Evolutionary conservation across 768 basidiomycete species (phyloP).

Genomic region (Cyathus striatus): DNA sequence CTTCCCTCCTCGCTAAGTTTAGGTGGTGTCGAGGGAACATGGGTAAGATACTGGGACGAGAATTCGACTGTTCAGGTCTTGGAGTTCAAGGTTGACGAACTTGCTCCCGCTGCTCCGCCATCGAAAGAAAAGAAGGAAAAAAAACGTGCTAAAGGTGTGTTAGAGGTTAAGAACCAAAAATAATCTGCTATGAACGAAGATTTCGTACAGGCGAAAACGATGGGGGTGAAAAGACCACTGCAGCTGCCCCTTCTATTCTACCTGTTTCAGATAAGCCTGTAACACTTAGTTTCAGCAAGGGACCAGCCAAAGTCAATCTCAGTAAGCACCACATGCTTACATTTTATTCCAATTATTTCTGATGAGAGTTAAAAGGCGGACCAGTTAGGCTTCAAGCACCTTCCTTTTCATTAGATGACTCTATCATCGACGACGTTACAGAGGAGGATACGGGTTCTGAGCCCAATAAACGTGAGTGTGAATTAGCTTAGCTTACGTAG

Average conservation of each 20-base stretch:
- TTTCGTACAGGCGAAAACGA: conserved; percentile 25
- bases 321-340: no score
- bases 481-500: no score
- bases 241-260: conserved; percentile 56
- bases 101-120: conserved; percentile 29
- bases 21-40: conserved; percentile 67
- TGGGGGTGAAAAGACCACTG: conserved; percentile 19
- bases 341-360: not conserved
- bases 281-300: conserved; percentile 68
- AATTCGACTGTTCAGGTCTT: conserved; percentile 68
- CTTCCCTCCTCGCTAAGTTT: conserved; percentile 60
- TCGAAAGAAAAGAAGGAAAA: conserved; percentile 52
- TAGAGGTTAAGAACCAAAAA: no score
- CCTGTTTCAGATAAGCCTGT: conserved; percentile 80
- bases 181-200: not conserved
- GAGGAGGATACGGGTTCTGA: conserved; percentile 39
- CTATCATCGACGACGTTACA: conserved; percentile 34
- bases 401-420: conserved; percentile 71
- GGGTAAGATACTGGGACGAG: conserved; percentile 93
- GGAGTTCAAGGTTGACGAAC: conserved; percentile 74
- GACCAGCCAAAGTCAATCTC: conserved; percentile 25
- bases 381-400: conserved; percentile 36
- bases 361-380: not conserved
- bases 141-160: conserved; percentile 52
- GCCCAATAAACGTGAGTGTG: conserved; percentile 46